A percentile compares a stretch with the other conserved stretches of the same genome.
Conservation (phyloP, 2,329 filamentous ascomycete species). For the Cytospora piceae region DNA sequence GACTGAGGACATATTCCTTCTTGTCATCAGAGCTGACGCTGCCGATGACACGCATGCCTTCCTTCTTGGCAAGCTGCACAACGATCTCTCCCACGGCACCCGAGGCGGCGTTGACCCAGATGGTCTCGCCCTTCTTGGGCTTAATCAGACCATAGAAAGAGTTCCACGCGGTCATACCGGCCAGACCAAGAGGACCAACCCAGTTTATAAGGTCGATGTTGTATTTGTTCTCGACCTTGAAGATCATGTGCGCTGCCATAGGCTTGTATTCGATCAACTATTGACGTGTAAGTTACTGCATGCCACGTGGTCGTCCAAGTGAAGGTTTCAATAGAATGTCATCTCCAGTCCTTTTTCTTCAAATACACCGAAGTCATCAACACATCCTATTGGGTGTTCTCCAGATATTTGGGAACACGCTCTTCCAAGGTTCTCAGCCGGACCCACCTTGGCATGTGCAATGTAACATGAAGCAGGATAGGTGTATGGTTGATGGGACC, state of each 20-base stretch:
- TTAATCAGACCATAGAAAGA: slow-evolving; percentile 76
- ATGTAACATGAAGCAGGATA: too few relatives aligned
- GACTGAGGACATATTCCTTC: slow-evolving; percentile 69
- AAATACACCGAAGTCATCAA: too few relatives aligned
- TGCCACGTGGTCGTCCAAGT: too few relatives aligned
- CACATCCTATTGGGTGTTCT: not conserved
- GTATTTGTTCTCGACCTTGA: slow-evolving; percentile 66
- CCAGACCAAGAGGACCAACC: slow-evolving; percentile 75
- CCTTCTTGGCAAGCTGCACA: slow-evolving; percentile 75
- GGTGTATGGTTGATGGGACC: not conserved
- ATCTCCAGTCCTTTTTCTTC: too few relatives aligned
- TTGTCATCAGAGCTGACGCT: slow-evolving; percentile 79
- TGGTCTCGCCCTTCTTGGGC: slow-evolving; percentile 76
- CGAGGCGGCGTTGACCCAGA: slow-evolving; percentile 75
- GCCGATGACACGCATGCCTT: slow-evolving; percentile 74
- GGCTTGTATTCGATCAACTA: slow-evolving; percentile 26
- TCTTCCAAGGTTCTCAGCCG: too few relatives aligned
- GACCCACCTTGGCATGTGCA: too few relatives aligned
- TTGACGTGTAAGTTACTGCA: not conserved
- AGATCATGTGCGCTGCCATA: slow-evolving; percentile 28
- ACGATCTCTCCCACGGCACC: slow-evolving; percentile 77
- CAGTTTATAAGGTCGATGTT: slow-evolving; percentile 64
- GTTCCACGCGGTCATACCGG: slow-evolving; percentile 74
- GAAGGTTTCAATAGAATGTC: too few relatives aligned
- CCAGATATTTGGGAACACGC: not conserved